These are phyloP conservation scores for Paracamarosporium sp. DNA, from an alignment of 2,329 filamentous ascomycete species.

Conservation along the genomic window DNA sequence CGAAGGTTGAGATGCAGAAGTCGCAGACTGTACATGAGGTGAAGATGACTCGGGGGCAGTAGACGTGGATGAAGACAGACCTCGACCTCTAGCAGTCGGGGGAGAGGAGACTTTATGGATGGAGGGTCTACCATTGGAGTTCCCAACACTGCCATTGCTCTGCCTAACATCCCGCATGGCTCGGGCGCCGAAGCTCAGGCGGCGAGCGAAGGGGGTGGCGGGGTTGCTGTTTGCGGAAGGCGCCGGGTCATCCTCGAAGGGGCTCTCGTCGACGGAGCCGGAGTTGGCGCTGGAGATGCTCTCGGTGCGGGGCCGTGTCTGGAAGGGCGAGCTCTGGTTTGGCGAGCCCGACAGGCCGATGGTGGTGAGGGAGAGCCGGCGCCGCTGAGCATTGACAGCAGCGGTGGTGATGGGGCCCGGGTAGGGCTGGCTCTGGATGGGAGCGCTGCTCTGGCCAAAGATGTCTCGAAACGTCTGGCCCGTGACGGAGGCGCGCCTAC, in stretches of 20 bases:
- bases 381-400: constrained; percentile 56
- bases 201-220: constrained; percentile 77
- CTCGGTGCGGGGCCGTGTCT: constrained; percentile 50
- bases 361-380: constrained; percentile 58
- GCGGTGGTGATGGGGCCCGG: constrained; percentile 57
- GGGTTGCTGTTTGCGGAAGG: constrained; percentile 64
- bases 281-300: constrained; percentile 57
- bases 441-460: constrained; percentile 49
- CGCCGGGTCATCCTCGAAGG: constrained; percentile 63
- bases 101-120: constrained; percentile 57
- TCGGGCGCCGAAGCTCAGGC: constrained; percentile 88
- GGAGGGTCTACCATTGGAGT: constrained; percentile 68
- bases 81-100: constrained; percentile 63
- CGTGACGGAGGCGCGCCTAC: constrained; percentile 56
- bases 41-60: constrained; percentile 33
- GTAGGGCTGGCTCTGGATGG: constrained; percentile 38
- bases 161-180: constrained; percentile 74
- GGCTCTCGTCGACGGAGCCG: constrained; percentile 56
- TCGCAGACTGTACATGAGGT: constrained; percentile 28
- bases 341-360: constrained; percentile 55
- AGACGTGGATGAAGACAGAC: constrained; percentile 59
- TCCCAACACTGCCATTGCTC: constrained; percentile 57
- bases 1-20: constrained; percentile 23
- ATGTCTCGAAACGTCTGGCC: constrained; percentile 58
- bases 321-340: constrained; percentile 51